These are phyloP conservation scores for Hibiscus tridactylites DNA, from an alignment of 345 rosid species.

Conservation along the genomic window DNA sequence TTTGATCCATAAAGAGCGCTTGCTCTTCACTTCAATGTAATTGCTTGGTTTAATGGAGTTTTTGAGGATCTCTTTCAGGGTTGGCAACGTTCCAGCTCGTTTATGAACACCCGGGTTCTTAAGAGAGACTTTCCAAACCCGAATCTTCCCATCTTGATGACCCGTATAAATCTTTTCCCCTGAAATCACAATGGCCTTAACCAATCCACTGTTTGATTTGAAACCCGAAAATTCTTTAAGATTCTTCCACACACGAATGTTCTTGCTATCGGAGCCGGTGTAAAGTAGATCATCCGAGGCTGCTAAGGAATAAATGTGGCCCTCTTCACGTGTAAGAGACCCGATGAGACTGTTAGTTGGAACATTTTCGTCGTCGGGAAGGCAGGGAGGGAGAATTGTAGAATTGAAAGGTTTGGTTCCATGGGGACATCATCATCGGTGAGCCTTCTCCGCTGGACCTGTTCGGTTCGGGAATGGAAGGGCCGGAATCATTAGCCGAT, in stretches of 20 bases:
- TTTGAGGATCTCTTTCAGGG: conserved; percentile 77
- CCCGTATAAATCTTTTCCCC: conserved; percentile 85
- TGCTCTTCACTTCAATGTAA: conserved; percentile 65
- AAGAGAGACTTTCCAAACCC: conserved; percentile 75
- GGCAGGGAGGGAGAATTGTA: conserved; percentile 38
- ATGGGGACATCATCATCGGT: conserved; percentile 93
- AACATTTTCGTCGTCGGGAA: conserved; percentile 24
- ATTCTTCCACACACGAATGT: conserved; percentile 94
- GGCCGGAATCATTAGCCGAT: conserved; percentile 32
- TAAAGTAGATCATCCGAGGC: conserved; percentile 73
- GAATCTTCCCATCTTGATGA: conserved; percentile 88
- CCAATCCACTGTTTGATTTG: conserved; percentile 89
- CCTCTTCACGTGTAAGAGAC: conserved; percentile 85
- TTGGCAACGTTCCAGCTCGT: conserved; percentile 73
- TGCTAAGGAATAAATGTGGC: conserved; percentile 89
- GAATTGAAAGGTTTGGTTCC: conserved; percentile 70
- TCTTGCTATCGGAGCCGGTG: conserved; percentile 95
- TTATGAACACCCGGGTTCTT: conserved; percentile 64
- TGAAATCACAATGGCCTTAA: conserved; percentile 72
- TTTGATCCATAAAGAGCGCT: conserved; percentile 81
- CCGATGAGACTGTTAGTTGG: conserved; percentile 67
- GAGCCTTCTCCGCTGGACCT: conserved; percentile 87
- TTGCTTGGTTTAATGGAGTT: conserved; percentile 83
- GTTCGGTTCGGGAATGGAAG: conserved; percentile 27
- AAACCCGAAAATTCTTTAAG: conserved; percentile 77